Percentiles rank a stretch among this genome's conserved stretches.
Conservation (phyloP, 805 yeast genomes). For the Saccharomycopsis sp. region DNA sequence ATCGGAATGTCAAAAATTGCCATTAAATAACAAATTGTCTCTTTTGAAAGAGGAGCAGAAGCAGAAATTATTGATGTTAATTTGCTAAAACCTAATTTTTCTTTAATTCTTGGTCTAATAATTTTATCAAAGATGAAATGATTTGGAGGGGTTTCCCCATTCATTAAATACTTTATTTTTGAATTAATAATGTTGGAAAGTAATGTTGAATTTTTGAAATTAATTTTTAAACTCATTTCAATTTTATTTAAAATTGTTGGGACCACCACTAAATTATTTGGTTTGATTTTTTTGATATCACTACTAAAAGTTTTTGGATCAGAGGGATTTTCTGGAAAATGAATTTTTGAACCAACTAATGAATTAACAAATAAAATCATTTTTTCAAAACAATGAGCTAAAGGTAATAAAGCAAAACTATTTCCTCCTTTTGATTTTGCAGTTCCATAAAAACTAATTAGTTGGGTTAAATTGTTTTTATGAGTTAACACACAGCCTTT, state of each 20-base stretch:
- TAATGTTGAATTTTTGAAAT: constrained; percentile 30
- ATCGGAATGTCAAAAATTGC: constrained; percentile 46
- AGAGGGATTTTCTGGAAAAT: constrained; percentile 35
- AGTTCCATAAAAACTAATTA: constrained; percentile 21
- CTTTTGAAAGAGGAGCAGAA: constrained; percentile 58
- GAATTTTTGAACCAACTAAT: constrained; percentile 29
- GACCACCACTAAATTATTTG: constrained; percentile 45
- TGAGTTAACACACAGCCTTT: constrained; percentile 56
- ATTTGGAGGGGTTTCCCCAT: constrained; percentile 28
- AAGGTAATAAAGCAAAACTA: constrained; percentile 36
- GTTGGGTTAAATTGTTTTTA: constrained; percentile 25
- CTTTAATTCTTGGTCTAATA: constrained; percentile 33
- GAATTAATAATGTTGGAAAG: constrained; percentile 31
- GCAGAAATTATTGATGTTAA: constrained; percentile 37
- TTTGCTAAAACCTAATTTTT: constrained; percentile 39
- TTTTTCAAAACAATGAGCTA: constrained; percentile 46
- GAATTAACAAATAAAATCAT: constrained; percentile 27
- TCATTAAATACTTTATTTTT: constrained; percentile 27
- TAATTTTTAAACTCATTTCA: constrained; percentile 49
- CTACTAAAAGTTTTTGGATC: constrained; percentile 44
- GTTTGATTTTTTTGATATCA: constrained; percentile 45
- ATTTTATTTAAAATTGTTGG: constrained; percentile 56
- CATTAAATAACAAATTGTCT: constrained; percentile 39
- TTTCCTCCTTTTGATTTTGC: constrained; percentile 10
- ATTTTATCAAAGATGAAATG: constrained; percentile 28